Evolutionary conservation across 768 basidiomycete species (phyloP).

Genomic region (Xerocomus spinulosus): DNA sequence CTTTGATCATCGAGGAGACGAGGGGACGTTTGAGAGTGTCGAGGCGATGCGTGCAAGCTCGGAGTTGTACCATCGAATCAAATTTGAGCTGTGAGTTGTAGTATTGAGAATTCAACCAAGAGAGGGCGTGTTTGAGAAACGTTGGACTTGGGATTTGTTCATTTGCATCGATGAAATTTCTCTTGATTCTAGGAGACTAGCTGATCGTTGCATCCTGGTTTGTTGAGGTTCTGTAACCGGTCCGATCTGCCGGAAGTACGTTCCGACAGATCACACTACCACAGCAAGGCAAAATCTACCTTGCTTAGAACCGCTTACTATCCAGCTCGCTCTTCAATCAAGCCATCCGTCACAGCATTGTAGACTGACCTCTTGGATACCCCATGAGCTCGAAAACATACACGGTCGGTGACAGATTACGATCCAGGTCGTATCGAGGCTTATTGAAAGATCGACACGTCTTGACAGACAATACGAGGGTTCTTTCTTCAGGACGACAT

Average conservation of each 20-base stretch:
- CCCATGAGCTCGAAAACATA: constrained; percentile 13
- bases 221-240: too few species aligned
- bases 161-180: too few species aligned
- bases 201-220: too few species aligned
- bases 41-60: constrained; percentile 39
- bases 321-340: neutral
- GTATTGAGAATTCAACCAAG: too few species aligned
- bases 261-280: too few species aligned
- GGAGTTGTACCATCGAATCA: constrained; percentile 39
- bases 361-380: too few species aligned
- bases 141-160: too few species aligned
- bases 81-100: constrained; percentile 25
- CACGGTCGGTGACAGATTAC: constrained; percentile 6
- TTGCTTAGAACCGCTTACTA: too few species aligned
- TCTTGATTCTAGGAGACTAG: too few species aligned
- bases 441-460: neutral
- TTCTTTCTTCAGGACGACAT: constrained; percentile 22
- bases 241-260: too few species aligned
- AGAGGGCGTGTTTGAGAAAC: too few species aligned
- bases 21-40: constrained; percentile 23
- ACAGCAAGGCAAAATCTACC: too few species aligned
- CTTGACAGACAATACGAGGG: constrained; percentile 12
- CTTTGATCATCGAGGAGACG: constrained; percentile 34
- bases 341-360: neutral
- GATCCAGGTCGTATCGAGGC: neutral